Percentiles rank a stretch among this genome's conserved stretches.
These are phyloP conservation scores for Pythium graminicola DNA, from an alignment of 352 stramenopile genomes.

Conservation along the genomic window DNA sequence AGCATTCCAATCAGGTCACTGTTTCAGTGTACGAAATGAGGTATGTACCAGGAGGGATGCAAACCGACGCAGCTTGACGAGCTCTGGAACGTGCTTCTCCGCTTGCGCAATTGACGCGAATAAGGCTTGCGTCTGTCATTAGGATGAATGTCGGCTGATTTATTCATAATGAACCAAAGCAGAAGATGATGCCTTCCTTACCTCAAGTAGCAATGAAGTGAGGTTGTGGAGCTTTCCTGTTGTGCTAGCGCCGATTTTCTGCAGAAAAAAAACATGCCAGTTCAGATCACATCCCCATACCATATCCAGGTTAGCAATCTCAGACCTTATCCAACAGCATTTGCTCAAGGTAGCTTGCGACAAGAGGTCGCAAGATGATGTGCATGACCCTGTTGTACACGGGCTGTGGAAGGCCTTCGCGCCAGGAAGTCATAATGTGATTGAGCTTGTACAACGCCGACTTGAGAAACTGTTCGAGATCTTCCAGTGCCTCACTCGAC, in stretches of 20 bases:
- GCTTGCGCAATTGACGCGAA: conserved; percentile 50
- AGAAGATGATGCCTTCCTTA: too few relatives aligned
- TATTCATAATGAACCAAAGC: too few relatives aligned
- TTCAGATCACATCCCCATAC: background rate
- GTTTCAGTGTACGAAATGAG: background rate
- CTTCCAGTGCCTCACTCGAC: conserved; percentile 5
- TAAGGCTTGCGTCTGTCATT: conserved; percentile 24
- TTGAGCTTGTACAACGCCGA: conserved; percentile 59
- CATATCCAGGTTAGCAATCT: background rate
- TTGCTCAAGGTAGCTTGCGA: conserved; percentile 44
- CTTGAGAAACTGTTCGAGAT: conserved; percentile 54
- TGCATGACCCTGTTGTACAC: conserved; percentile 57
- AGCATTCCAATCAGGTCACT: background rate
- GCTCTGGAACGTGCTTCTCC: conserved; percentile 39
- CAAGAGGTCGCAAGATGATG: conserved; percentile 47
- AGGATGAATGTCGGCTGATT: too few relatives aligned
- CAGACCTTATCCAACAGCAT: conserved; percentile 43
- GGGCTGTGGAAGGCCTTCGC: conserved; percentile 39
- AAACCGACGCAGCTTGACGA: conserved; percentile 48
- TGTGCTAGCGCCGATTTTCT: conserved; percentile 17
- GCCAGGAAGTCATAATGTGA: conserved; percentile 50
- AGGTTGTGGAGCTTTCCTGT: conserved; percentile 17
- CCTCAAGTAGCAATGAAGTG: conserved; percentile 19
- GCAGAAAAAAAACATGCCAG: background rate
- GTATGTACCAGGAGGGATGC: conserved; percentile 36